Evolutionary conservation across 306 rosid species (phyloP).

Genomic region (Cicer pinnatifidum): DNA sequence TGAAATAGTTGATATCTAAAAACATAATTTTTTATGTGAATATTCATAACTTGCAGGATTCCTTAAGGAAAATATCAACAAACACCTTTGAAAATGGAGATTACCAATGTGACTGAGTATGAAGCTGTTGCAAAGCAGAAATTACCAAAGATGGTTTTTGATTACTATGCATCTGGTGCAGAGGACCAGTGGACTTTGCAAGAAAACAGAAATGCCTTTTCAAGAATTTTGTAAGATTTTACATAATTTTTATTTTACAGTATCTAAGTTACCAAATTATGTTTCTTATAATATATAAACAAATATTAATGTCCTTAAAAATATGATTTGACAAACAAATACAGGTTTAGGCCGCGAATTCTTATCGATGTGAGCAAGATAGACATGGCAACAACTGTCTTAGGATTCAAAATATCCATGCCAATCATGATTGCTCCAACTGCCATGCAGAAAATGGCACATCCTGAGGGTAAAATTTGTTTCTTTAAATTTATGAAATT

Average conservation of each 20-base stretch:
- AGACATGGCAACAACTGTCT: constrained; percentile 81
- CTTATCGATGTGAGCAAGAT: constrained; percentile 95
- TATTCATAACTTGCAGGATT: constrained; percentile 37
- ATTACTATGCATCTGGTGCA: constrained; percentile 80
- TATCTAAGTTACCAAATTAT: neutral
- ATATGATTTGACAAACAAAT: constrained; percentile 30
- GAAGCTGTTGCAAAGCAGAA: constrained; percentile 72
- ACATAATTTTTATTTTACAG: neutral
- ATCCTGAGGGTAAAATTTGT: constrained; percentile 76
- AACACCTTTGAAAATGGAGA: constrained; percentile 55
- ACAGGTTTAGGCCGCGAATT: constrained; percentile 94
- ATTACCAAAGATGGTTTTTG: constrained; percentile 71
- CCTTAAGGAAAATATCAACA: constrained; percentile 43
- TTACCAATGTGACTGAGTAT: constrained; percentile 70
- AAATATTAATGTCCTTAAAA: constrained; percentile 31
- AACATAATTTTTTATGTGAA: neutral
- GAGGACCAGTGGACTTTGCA: constrained; percentile 80
- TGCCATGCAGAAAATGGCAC: constrained; percentile 99
- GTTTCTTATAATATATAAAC: neutral
- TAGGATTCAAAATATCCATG: constrained; percentile 97
- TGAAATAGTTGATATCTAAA: constrained; percentile 22
- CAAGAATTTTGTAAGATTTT: constrained; percentile 66
- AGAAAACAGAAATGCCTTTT: constrained; percentile 73
- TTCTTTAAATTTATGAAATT: constrained; percentile 34
- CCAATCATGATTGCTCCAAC: constrained; percentile 99